Evolutionary conservation across 768 basidiomycete species (phyloP), one percentile per base, ranked within the genome.

Genomic region (Leccinum arenicola): DNA sequence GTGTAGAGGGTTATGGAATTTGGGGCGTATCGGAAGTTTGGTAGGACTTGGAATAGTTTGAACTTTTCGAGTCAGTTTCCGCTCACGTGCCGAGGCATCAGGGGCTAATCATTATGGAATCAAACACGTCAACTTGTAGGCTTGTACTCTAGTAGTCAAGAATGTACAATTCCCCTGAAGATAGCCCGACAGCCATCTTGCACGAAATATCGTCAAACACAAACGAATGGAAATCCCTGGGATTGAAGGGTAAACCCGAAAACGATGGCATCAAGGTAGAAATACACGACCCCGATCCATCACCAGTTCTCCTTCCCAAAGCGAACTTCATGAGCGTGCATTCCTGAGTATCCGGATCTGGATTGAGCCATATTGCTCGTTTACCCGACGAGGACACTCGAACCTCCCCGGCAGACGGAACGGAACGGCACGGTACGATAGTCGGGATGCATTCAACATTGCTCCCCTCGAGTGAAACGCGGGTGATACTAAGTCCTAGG

Each of bases 131-230:
- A 11, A 19, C 23, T 25, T 25, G 11, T 23, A 25, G 8, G 17
- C 43, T 36, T 15, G 15, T 45, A 2, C 43, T 45, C 52, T 67
- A 67, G 52, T 68, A 74, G 53, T 77, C 72, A 54, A 85, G 64
- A 23, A 84, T 65, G 67, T 82, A 84, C 45, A 87, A 61, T 35
- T 83, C 80, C 17, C 84, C 84, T 17, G 80, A 82, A 40, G 78
- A 76, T 14, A 86, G 68, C 10, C 78, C 80, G 14, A 85, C 67
- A 64, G 74, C 81, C 33, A 87, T 71, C 31, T 77, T 74, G 33
- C 85, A 84, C 3, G 77, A 78, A 5, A 77, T 73, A 63, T 87
- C 86, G 56, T 87, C 83, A 56, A 87, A 83, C 3, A 77, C 77
- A 29, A 86, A 68, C 0, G 77, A 76, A 36, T 76, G 75, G 56